Base-by-base conservation (phyloP, 441 rosid species). In the Manihot esculenta region DNA sequence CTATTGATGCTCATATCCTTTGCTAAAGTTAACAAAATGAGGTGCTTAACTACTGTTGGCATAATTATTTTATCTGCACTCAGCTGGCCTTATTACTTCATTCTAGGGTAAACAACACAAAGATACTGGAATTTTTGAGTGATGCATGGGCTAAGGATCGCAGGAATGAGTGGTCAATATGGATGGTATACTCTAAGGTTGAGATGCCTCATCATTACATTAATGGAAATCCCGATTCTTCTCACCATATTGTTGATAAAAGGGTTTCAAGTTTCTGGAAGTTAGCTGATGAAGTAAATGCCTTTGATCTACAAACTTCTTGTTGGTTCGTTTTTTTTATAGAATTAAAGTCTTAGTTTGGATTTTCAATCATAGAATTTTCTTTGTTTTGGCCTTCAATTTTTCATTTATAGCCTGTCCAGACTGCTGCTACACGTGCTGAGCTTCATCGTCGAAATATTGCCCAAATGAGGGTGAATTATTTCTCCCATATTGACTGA, bases 391-490 rank as follows among this genome's bases (percentile, higher is more conserved):
- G 24, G 77, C 74, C 79, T 23, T 77, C 50, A 78, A 64, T 35
- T 49, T 44, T 23, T 26, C 45, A 20, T 42, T 76, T 77, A 74
- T 83, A 93, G 98, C 97, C 98, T 66, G 80, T 86, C 10, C 94
- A 95, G 74, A 56, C 75, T 70, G 94, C 98, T 78, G 87, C 85
- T 68, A 86, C 80, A 70, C 95, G 94, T 57, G 98, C 98, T 49
- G 98, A 95, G 75, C 97, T 93, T 82, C 98, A 91, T 78, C 88
- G 98, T 62, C 89, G 88, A 75, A 89, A 97, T 80, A 91, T 95
- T 70, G 97, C 93, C 14, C 96, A 88, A 78, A 91, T 91, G 98
- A 88, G 82, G 87, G 99, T 95, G 68, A 77, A 84, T 68, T 58
- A 30, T 67, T 71, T 30, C 72, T 69, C 44, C 53, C 44, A 23